A percentile compares a stretch with the other conserved stretches of the same genome.
These are phyloP conservation scores for Chalciporus sp. DNA, from an alignment of 1,284 basidiomycete species.

Conservation along the genomic window DNA sequence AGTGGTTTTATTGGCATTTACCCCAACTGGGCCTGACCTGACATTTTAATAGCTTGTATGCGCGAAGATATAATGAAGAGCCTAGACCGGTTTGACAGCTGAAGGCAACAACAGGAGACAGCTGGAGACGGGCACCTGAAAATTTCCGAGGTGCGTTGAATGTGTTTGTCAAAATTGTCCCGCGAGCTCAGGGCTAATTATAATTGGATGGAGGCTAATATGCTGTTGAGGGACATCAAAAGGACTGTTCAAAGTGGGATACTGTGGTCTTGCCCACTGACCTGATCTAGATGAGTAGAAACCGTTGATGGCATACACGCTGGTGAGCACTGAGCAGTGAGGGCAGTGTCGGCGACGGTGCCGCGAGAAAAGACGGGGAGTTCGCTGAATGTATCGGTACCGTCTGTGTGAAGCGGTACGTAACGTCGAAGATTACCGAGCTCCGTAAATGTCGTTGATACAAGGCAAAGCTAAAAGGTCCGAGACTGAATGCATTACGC, in stretches of 20 bases:
- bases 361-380: not conserved
- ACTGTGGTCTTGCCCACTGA: not conserved
- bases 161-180: not conserved
- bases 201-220: not conserved
- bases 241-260: not conserved
- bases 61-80: not conserved
- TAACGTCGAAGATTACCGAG: not conserved
- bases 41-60: not conserved
- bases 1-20: not conserved
- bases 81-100: not conserved
- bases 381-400: not conserved
- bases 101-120: not conserved
- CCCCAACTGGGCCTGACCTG: not conserved
- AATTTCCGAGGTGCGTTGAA: not conserved
- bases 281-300: not conserved
- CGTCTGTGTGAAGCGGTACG: not conserved
- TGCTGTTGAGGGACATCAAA: not conserved
- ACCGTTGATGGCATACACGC: not conserved
- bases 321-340: not conserved
- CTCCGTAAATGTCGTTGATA: not conserved
- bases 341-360: not conserved
- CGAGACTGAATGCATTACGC: not conserved
- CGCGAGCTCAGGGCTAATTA: not conserved
- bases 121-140: not conserved
- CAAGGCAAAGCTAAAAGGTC: not conserved